phyloP scores from a whole-genome alignment of 495 filamentous ascomycete species.

The Trichoderma parareesei region DNA sequence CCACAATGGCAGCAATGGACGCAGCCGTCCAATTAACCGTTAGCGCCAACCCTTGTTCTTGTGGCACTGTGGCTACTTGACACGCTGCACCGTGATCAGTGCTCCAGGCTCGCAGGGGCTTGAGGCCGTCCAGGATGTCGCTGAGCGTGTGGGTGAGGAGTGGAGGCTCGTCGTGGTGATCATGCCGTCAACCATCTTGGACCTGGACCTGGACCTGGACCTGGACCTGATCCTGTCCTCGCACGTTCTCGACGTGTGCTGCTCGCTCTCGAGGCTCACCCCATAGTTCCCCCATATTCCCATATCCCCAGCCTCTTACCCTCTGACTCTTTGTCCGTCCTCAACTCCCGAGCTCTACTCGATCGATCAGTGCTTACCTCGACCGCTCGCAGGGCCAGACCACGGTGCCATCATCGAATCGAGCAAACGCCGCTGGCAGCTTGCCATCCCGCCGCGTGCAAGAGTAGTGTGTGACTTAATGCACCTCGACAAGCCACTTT shows the following conservation, averaged over 20 bases:
- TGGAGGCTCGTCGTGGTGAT: not conserved
- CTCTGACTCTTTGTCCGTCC: not conserved
- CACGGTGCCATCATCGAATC: too few species aligned
- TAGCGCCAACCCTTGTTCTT: conserved; percentile 6
- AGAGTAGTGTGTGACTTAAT: not conserved
- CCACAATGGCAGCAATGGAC: not conserved
- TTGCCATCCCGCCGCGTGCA: not conserved
- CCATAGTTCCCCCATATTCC: not conserved
- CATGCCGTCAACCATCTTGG: conserved; percentile 1
- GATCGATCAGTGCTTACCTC: too few species aligned
- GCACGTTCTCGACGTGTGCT: too few species aligned
- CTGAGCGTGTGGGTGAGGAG: not conserved
- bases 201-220: too few species aligned
- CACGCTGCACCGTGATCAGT: conserved; percentile 1
- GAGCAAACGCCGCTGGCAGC: not conserved
- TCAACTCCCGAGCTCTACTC: not conserved
- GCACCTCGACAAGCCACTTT: not conserved
- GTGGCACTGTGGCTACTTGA: not conserved
- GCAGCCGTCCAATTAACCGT: conserved; percentile 5
- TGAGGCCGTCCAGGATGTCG: not conserved
- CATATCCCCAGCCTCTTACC: not conserved
- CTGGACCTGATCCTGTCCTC: too few species aligned
- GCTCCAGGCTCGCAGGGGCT: not conserved
- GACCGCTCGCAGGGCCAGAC: too few species aligned
- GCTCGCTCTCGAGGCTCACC: too few species aligned